These are phyloP conservation scores for Podospora tetraspora DNA, from an alignment of 495 filamentous ascomycete species.

Conservation along the genomic window DNA sequence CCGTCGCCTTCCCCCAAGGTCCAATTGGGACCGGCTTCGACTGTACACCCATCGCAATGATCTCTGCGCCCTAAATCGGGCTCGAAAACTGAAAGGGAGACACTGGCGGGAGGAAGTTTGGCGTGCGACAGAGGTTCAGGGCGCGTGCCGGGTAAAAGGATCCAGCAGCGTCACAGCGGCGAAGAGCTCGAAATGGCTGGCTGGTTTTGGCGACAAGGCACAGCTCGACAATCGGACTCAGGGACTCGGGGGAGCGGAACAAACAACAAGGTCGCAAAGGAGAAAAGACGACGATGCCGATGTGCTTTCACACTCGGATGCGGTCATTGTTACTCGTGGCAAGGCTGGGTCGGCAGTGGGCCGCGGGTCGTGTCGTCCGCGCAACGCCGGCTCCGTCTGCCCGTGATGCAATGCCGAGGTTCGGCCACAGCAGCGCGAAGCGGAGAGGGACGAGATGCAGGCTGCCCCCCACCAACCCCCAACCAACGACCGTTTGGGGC, in stretches of 20 bases:
- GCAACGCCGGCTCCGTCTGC: background rate
- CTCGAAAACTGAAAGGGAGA: background rate
- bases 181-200: background rate
- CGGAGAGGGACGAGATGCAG: background rate
- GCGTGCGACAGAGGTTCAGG: background rate
- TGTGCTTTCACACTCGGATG: background rate
- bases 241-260: background rate
- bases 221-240: background rate
- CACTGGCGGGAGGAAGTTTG: background rate
- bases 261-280: background rate
- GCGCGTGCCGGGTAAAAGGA: background rate
- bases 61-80: slow-evolving; percentile 8
- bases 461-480: background rate
- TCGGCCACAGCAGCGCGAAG: background rate
- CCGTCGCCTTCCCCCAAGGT: slow-evolving; percentile 89
- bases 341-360: slow-evolving; percentile 5
- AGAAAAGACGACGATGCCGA: background rate
- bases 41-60: slow-evolving; percentile 63
- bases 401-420: slow-evolving; percentile 15
- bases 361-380: background rate
- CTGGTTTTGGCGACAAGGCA: background rate
- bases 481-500: background rate
- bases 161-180: background rate
- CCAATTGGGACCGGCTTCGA: slow-evolving; percentile 75
- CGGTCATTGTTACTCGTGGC: slow-evolving; percentile 4